A percentile compares a stretch with the other conserved stretches of the same genome.
Conservation (phyloP, 2,329 filamentous ascomycete species). For the Alternaria dauci region DNA sequence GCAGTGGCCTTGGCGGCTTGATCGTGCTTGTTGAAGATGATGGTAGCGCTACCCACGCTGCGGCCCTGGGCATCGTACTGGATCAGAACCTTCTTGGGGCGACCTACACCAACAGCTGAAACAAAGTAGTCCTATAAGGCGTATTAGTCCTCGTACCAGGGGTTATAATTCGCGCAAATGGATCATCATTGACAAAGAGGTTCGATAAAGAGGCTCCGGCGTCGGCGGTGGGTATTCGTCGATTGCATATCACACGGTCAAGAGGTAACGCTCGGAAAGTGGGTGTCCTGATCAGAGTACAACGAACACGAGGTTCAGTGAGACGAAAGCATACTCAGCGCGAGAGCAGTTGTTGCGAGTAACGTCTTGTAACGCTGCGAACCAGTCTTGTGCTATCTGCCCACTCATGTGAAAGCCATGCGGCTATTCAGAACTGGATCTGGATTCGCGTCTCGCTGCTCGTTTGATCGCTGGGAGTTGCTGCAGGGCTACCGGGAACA, state of each 20-base stretch:
- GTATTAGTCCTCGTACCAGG: constrained; percentile 68
- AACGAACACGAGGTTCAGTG: constrained; percentile 29
- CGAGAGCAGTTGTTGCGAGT: constrained; percentile 16
- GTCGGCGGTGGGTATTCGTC: constrained; percentile 30
- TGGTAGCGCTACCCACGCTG: constrained; percentile 90
- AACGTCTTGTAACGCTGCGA: constrained; percentile 25
- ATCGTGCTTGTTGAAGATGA: constrained; percentile 82
- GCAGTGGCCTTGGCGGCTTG: constrained; percentile 85
- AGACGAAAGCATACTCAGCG: constrained; percentile 17
- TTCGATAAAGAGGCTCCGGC: constrained; percentile 35
- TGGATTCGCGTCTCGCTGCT: constrained; percentile 27
- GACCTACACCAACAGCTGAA: constrained; percentile 85
- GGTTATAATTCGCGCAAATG: constrained; percentile 43
- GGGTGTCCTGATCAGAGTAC: constrained; percentile 28
- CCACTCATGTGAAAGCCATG: constrained; percentile 21
- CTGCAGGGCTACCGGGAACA: constrained; percentile 24
- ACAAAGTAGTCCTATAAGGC: constrained; percentile 91
- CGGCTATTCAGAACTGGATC: constrained; percentile 20
- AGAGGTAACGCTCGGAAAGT: constrained; percentile 38
- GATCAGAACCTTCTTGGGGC: constrained; percentile 89
- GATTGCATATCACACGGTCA: constrained; percentile 34
- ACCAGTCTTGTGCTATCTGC: constrained; percentile 30
- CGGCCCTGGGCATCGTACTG: constrained; percentile 92
- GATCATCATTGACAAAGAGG: constrained; percentile 36
- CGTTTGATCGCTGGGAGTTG: constrained; percentile 9